Evolutionary conservation across 148 eudicot genomes (phyloP).

Genomic region (Chenopodium suecicum): DNA sequence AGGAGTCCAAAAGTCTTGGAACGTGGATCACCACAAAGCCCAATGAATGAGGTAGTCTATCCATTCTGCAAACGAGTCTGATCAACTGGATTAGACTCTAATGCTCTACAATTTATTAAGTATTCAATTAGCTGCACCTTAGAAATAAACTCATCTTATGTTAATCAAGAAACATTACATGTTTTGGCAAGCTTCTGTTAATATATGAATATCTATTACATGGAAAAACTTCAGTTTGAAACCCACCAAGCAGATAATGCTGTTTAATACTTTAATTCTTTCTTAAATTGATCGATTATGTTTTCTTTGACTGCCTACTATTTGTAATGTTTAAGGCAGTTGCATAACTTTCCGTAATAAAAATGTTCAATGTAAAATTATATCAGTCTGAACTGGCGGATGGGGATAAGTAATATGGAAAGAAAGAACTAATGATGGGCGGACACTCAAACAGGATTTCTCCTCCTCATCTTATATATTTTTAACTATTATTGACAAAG

Average conservation of each 20-base stretch:
- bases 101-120: not conserved
- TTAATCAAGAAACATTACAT: not conserved
- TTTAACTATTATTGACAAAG: not conserved
- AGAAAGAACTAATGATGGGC: not conserved
- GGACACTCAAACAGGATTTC: too few species aligned
- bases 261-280: too few species aligned
- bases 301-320: not conserved
- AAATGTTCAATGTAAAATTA: not conserved
- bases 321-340: not conserved
- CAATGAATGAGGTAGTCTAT: conserved; percentile 58
- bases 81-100: not conserved
- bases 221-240: not conserved
- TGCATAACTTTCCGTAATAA: not conserved
- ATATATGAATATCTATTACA: not conserved
- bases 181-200: not conserved
- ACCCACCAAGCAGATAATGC: not conserved
- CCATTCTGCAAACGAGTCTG: not conserved
- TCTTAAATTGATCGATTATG: not conserved
- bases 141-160: not conserved
- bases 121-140: not conserved
- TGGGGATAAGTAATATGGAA: not conserved
- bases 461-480: too few species aligned
- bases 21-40: conserved; percentile 64
- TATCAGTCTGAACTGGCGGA: not conserved
- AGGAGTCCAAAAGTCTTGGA: conserved; percentile 66